These are phyloP conservation scores for apple (Malus domestica) DNA, from an alignment of 306 rosid species.

Conservation along the genomic window DNA sequence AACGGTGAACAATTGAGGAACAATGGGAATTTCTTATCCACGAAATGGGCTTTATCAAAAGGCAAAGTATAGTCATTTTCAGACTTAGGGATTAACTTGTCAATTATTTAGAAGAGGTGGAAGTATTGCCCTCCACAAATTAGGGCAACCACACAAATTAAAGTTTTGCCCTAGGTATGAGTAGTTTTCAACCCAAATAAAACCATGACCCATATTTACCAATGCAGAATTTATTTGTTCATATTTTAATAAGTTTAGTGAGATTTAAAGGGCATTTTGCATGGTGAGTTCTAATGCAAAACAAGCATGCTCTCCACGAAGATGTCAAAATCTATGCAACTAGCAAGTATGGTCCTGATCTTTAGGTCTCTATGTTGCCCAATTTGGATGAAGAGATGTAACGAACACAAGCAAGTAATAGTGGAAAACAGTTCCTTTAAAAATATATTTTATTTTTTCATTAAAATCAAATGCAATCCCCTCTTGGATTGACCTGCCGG, in stretches of 20 bases:
- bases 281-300: background rate
- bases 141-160: constrained; percentile 18
- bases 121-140: constrained; percentile 28
- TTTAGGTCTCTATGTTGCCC: constrained; percentile 22
- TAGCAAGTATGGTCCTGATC: constrained; percentile 8
- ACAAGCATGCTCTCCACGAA: background rate
- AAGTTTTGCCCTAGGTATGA: background rate
- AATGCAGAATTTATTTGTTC: background rate
- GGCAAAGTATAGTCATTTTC: constrained; percentile 25
- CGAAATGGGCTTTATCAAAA: background rate
- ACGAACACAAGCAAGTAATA: constrained; percentile 17
- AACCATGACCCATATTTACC: background rate
- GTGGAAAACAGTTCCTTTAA: constrained; percentile 35
- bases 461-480: background rate
- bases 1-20: background rate
- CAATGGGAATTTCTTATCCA: constrained; percentile 33
- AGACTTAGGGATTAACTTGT: constrained; percentile 7
- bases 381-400: constrained; percentile 30
- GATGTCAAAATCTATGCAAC: constrained; percentile 5
- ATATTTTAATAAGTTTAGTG: background rate
- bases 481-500: constrained; percentile 39
- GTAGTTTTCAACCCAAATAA: constrained; percentile 16
- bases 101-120: constrained; percentile 14
- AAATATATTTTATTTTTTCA: constrained; percentile 4
- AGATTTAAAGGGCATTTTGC: background rate